A percentile compares a stretch with the other conserved stretches of the same genome.
phyloP scores from a whole-genome alignment of 2,329 filamentous ascomycete genomes.

The Nemania sp. region DNA sequence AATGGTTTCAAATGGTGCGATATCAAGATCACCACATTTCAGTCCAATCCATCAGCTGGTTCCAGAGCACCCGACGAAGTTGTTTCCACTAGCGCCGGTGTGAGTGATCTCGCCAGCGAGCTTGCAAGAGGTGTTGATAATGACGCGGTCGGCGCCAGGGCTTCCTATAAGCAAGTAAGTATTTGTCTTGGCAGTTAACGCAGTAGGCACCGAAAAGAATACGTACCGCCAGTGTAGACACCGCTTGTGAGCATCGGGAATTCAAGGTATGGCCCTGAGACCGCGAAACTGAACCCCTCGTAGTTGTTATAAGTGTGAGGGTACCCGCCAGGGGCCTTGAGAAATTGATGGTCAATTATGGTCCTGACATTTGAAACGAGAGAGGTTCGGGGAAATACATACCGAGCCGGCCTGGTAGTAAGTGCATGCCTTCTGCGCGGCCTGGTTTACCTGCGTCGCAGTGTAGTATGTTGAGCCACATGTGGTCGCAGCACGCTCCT shows the following conservation, averaged over 20 bases:
- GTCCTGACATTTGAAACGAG: too few relatives aligned
- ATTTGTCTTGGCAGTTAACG: not conserved
- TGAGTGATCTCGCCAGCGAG: conserved; percentile 76
- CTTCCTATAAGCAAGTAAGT: conserved; percentile 58
- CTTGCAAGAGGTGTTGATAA: conserved; percentile 68
- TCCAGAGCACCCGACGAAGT: conserved; percentile 72
- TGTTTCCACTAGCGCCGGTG: conserved; percentile 74
- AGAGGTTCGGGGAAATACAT: conserved; percentile 6
- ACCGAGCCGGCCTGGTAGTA: conserved; percentile 60
- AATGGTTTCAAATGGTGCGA: not conserved
- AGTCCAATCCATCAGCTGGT: conserved; percentile 39
- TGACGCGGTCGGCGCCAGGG: conserved; percentile 74
- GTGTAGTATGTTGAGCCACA: conserved; percentile 68
- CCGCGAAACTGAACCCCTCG: conserved; percentile 70
- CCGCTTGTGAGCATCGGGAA: conserved; percentile 68
- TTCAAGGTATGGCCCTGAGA: conserved; percentile 70
- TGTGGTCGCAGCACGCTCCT: conserved; percentile 60
- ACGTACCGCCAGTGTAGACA: conserved; percentile 67
- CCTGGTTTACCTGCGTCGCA: conserved; percentile 60
- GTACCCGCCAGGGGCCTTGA: conserved; percentile 63
- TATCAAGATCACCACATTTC: not conserved
- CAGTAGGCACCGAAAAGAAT: not conserved
- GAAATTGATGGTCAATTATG: conserved; percentile 5
- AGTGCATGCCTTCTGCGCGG: conserved; percentile 63
- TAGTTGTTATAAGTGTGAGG: conserved; percentile 72